A percentile compares a stretch with the other conserved stretches of the same genome.
Evolutionary conservation across 2,329 filamentous ascomycete genomes (phyloP).

Genomic region (Nothomitra cinnamomea): DNA sequence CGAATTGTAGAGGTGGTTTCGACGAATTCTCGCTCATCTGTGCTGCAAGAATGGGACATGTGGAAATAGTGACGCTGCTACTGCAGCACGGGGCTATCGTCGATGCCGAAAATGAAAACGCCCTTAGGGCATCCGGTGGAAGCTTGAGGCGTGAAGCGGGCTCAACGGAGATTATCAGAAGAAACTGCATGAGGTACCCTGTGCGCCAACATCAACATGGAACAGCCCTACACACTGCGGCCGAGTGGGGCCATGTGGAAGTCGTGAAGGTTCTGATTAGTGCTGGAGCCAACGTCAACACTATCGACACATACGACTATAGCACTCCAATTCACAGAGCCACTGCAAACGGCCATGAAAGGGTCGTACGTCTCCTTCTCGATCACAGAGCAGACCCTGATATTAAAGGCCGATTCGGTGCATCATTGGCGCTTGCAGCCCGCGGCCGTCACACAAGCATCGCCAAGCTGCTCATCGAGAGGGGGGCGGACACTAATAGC

Average conservation of each 20-base stretch:
- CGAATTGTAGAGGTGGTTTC: not conserved
- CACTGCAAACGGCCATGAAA: constrained; percentile 5
- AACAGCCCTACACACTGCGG: constrained; percentile 3
- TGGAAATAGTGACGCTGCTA: too few species aligned
- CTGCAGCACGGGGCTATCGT: too few species aligned
- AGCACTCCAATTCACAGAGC: not conserved
- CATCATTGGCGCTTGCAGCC: constrained; percentile 8
- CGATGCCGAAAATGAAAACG: too few species aligned
- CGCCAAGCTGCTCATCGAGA: constrained; percentile 9
- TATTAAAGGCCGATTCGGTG: constrained; percentile 7
- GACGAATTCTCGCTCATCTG: too few species aligned
- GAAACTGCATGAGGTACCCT: not conserved
- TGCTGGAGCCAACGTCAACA: not conserved
- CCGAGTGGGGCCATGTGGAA: constrained; percentile 4
- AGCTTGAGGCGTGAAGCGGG: too few species aligned
- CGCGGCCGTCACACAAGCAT: constrained; percentile 5
- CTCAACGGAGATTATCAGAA: not conserved
- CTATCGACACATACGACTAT: not conserved
- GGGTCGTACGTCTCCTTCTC: constrained; percentile 9
- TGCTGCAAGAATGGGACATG: too few species aligned
- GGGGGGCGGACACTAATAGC: constrained; percentile 10
- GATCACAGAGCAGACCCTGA: constrained; percentile 12
- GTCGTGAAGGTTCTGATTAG: constrained; percentile 8
- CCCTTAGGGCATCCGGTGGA: too few species aligned
- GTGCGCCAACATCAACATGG: not conserved